phyloP scores from a whole-genome alignment of 2,329 filamentous ascomycete species.

The Leptosphaerulina australis region DNA sequence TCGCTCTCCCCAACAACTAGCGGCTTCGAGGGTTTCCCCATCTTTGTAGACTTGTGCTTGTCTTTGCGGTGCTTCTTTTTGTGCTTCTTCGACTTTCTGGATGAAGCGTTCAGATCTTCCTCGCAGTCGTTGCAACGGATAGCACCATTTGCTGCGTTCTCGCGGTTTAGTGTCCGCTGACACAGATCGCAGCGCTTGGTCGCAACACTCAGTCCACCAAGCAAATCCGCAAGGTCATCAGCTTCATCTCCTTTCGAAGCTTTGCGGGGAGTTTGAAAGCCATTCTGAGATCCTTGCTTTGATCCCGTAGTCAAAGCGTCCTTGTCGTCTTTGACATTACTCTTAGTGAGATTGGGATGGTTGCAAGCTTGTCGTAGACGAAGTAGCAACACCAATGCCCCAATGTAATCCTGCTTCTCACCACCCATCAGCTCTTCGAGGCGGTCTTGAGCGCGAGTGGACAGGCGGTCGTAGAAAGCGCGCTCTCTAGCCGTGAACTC shows the following conservation, averaged over 20 bases:
- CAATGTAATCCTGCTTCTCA: slow-evolving; percentile 84
- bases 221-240: slow-evolving; percentile 82
- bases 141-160: slow-evolving; percentile 59
- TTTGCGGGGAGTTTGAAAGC: slow-evolving; percentile 44
- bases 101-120: slow-evolving; percentile 69
- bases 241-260: slow-evolving; percentile 66
- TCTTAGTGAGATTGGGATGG: slow-evolving; percentile 85
- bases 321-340: slow-evolving; percentile 83
- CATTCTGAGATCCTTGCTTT: slow-evolving; percentile 49
- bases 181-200: slow-evolving; percentile 84
- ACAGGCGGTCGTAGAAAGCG: slow-evolving; percentile 82
- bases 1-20: slow-evolving; percentile 30
- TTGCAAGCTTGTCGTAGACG: slow-evolving; percentile 93
- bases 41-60: slow-evolving; percentile 34
- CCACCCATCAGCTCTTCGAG: slow-evolving; percentile 87
- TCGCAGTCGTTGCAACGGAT: slow-evolving; percentile 76
- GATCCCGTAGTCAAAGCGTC: slow-evolving; percentile 75
- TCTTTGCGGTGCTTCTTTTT: slow-evolving; percentile 56
- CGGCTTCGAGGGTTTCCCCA: slow-evolving; percentile 54
- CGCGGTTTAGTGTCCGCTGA: slow-evolving; percentile 67
- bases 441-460: slow-evolving; percentile 82
- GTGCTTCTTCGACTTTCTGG: slow-evolving; percentile 45
- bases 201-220: slow-evolving; percentile 81
- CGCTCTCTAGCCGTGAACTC: slow-evolving; percentile 81
- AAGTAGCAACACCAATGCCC: slow-evolving; percentile 88